These are phyloP conservation scores for Leccinum fallax DNA, from an alignment of 1,284 basidiomycete genomes.

Conservation along the genomic window DNA sequence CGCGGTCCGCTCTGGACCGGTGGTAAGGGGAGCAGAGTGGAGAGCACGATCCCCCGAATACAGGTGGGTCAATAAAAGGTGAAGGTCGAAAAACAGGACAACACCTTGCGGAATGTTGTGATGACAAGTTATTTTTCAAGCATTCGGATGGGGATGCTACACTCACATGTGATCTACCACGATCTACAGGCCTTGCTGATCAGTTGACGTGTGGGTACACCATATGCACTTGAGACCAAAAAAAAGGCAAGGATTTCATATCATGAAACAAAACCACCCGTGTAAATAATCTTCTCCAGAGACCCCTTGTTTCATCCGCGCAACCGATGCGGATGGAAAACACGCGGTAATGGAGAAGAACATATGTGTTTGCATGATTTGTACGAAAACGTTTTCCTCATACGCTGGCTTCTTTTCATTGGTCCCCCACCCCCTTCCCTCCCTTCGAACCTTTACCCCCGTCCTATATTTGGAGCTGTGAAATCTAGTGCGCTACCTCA, in stretches of 20 bases:
- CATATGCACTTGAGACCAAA: no score
- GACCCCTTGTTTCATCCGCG: slow-evolving; percentile 25
- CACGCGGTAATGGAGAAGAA: slow-evolving; percentile 3
- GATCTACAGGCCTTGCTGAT: slow-evolving; percentile 21
- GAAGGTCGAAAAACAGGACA: neutral
- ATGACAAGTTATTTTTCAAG: neutral
- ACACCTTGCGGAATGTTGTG: neutral
- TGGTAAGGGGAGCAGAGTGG: neutral
- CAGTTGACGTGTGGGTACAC: slow-evolving; percentile 4
- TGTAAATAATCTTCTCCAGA: neutral
- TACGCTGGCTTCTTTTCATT: neutral
- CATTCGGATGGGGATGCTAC: neutral
- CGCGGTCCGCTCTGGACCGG: neutral
- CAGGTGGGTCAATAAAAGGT: neutral
- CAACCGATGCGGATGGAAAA: slow-evolving; percentile 18
- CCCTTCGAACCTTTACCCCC: neutral
- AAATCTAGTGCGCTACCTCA: slow-evolving; percentile 15
- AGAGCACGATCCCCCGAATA: neutral
- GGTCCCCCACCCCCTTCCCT: neutral
- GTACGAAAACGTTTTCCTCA: neutral
- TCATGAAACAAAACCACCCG: slow-evolving; percentile 13
- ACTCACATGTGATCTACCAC: neutral
- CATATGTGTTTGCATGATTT: neutral
- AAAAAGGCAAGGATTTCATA: slow-evolving; percentile 22
- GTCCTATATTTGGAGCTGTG: neutral